Percentiles rank a stretch among this genome's conserved stretches.
phyloP scores from a whole-genome alignment of 257 asterid species.

The Scutellaria baicalensis region DNA sequence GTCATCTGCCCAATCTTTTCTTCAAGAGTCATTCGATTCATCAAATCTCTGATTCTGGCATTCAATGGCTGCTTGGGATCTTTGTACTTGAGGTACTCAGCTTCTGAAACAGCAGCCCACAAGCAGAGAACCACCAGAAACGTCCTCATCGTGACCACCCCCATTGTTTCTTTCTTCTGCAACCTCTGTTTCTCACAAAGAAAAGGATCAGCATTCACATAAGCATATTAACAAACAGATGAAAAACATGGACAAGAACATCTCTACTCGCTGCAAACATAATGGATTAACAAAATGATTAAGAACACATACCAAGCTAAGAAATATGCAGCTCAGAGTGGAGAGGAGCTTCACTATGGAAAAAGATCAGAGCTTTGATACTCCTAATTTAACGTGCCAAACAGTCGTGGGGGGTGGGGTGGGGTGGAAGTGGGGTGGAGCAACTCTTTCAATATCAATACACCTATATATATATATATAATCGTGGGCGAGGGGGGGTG shows the following conservation, averaged over 20 bases:
- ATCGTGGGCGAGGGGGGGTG: too few species aligned
- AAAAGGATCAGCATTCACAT: neutral
- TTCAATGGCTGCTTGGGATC: slow-evolving; percentile 61
- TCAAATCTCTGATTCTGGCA: slow-evolving; percentile 57
- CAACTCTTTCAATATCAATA: too few species aligned
- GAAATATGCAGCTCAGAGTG: slow-evolving; percentile 3
- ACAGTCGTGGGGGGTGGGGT: neutral
- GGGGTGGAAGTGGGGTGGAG: neutral
- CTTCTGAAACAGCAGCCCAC: slow-evolving; percentile 28
- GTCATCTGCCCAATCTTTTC: slow-evolving; percentile 92
- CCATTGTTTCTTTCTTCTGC: slow-evolving; percentile 20
- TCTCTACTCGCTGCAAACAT: too few species aligned
- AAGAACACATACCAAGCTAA: neutral
- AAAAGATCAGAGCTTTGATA: neutral
- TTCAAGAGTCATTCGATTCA: slow-evolving; percentile 63
- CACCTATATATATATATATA: too few species aligned
- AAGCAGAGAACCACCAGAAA: slow-evolving; percentile 31
- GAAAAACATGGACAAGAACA: neutral
- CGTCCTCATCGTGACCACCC: slow-evolving; percentile 20
- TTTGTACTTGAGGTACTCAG: slow-evolving; percentile 47
- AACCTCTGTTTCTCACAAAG: neutral
- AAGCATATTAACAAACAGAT: neutral
- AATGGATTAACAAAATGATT: too few species aligned
- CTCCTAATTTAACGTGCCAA: neutral
- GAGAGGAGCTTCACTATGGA: neutral